These are phyloP conservation scores for Cryptococcus amylolentus DNA, from an alignment of 1,284 basidiomycete genomes.

Conservation along the genomic window DNA sequence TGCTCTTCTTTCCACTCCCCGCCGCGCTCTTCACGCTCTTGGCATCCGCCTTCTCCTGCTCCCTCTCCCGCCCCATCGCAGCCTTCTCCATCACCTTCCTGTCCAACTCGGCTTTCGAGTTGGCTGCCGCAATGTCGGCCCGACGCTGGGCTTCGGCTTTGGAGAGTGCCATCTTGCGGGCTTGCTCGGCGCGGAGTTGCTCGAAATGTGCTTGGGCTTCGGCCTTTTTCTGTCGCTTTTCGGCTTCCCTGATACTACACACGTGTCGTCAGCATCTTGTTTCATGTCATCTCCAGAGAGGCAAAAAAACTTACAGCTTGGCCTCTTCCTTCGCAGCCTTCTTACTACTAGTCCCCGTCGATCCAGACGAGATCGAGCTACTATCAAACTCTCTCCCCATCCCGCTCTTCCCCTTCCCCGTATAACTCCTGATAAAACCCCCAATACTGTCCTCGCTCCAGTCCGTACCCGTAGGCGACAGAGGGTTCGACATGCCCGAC, in stretches of 20 bases:
- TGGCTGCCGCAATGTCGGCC: slow-evolving; percentile 16
- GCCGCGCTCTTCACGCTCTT: not conserved
- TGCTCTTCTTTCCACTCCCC: slow-evolving; percentile 17
- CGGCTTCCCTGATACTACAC: slow-evolving; percentile 24
- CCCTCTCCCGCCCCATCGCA: not conserved
- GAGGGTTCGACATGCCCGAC: not conserved
- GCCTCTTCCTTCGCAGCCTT: slow-evolving; percentile 25
- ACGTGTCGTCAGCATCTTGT: not conserved
- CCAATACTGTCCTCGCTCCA: slow-evolving; percentile 2
- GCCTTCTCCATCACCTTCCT: not conserved
- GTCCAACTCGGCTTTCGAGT: slow-evolving; percentile 4
- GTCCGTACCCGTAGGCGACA: not conserved
- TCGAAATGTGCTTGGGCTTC: slow-evolving; percentile 38
- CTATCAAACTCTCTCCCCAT: slow-evolving; percentile 6
- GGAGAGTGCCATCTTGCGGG: slow-evolving; percentile 25
- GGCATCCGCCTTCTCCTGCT: not conserved
- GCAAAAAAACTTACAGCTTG: slow-evolving; percentile 25
- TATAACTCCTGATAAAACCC: too few relatives aligned
- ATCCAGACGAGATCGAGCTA: slow-evolving; percentile 19
- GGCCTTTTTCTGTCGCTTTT: slow-evolving; percentile 27
- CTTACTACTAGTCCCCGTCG: slow-evolving; percentile 23
- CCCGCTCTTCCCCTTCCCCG: not conserved
- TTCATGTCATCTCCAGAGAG: not conserved
- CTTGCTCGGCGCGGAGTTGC: slow-evolving; percentile 36
- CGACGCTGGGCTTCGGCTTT: slow-evolving; percentile 28